phyloP scores from a whole-genome alignment of 768 basidiomycete species.

The Russula virescens region DNA sequence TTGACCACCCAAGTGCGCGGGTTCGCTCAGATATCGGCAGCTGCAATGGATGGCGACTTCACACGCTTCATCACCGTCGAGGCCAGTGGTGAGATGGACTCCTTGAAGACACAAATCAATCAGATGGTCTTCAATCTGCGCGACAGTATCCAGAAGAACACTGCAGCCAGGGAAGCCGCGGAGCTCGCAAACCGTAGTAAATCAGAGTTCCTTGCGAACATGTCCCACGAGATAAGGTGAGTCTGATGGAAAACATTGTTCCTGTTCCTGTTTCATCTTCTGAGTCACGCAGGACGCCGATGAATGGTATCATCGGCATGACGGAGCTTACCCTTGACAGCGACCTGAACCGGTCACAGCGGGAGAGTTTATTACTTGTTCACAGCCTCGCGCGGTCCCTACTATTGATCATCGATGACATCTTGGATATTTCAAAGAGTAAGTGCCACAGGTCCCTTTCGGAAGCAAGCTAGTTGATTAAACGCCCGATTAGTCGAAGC shows the following conservation, averaged over 20 bases:
- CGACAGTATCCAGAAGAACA: conserved; percentile 98
- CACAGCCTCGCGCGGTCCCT: conserved; percentile 91
- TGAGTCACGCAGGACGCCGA: conserved; percentile 70
- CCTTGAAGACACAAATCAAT: conserved; percentile 97
- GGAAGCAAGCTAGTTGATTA: conserved; percentile 11
- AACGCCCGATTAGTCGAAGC: conserved; percentile 70
- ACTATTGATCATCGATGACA: conserved; percentile 96
- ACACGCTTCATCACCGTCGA: conserved; percentile 99
- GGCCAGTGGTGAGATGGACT: conserved; percentile 98
- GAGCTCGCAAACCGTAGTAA: conserved; percentile 97
- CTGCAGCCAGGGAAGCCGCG: conserved; percentile 92
- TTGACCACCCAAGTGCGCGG: conserved; percentile 98
- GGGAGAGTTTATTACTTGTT: conserved; percentile 93
- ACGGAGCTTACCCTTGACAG: conserved; percentile 96
- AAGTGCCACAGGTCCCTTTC: conserved; percentile 32
- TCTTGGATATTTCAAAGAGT: conserved; percentile 99
- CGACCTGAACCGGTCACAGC: conserved; percentile 88
- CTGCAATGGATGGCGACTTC: conserved; percentile 98
- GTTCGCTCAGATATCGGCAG: conserved; percentile 97
- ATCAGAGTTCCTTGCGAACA: conserved; percentile 97
- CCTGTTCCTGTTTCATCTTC: not conserved
- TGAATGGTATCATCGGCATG: conserved; percentile 99
- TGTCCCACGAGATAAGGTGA: conserved; percentile 93
- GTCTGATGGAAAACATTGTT: not conserved
- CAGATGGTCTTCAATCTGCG: conserved; percentile 98